Evolutionary conservation across 495 filamentous ascomycete genomes (phyloP).

Genomic region (Copromyces sp.): DNA sequence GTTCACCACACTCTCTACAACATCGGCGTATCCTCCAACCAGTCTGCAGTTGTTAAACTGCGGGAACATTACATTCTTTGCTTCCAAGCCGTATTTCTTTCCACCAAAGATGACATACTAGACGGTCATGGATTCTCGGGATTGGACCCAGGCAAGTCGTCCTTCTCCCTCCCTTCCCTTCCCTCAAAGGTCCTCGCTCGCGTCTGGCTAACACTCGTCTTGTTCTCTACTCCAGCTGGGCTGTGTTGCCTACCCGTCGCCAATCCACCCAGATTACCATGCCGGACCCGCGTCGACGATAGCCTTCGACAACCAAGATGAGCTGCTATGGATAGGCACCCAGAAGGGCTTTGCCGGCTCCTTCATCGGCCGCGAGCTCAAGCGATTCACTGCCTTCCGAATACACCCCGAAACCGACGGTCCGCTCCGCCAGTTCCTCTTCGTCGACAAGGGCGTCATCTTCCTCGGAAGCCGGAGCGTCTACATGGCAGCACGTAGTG

Average conservation of each 20-base stretch:
- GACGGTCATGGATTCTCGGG: background rate
- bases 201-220: background rate
- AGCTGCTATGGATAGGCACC: conserved; percentile 86
- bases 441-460: conserved; percentile 79
- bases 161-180: background rate
- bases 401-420: conserved; percentile 58
- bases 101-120: background rate
- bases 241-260: conserved; percentile 59
- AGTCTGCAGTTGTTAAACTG: background rate
- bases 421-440: conserved; percentile 66
- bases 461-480: conserved; percentile 66
- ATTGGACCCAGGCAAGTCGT: background rate
- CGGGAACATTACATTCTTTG: background rate
- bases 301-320: conserved; percentile 78
- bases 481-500: conserved; percentile 75
- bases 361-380: conserved; percentile 72
- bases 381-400: conserved; percentile 60
- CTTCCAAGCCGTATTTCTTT: background rate
- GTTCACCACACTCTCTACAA: background rate
- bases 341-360: conserved; percentile 71
- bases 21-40: background rate
- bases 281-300: conserved; percentile 58
- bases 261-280: conserved; percentile 46
- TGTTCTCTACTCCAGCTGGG: conserved; percentile 44
- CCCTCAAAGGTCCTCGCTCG: background rate